Conservation (phyloP, 192 early-diverging fungal species). For the Coemansia reversa region DNA sequence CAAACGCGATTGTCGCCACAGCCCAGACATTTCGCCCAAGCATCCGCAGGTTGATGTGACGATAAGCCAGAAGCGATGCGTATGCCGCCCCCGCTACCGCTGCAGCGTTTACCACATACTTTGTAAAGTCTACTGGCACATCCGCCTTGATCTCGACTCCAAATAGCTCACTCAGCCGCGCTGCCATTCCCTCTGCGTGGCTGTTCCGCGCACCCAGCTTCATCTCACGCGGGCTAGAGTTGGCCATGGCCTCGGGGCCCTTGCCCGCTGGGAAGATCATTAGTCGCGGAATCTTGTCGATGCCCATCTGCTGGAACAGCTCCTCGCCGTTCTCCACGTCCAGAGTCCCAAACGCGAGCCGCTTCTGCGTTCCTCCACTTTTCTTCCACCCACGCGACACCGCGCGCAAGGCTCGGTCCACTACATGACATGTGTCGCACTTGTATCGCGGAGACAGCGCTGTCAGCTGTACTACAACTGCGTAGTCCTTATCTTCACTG, state of each 20-base stretch:
- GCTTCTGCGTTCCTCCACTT: slow-evolving; percentile 2
- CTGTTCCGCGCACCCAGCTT: slow-evolving; percentile 19
- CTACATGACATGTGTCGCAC: slow-evolving; percentile 31
- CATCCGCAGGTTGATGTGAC: slow-evolving; percentile 22
- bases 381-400: slow-evolving; percentile 48
- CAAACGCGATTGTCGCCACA: slow-evolving; percentile 38
- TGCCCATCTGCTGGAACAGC: slow-evolving; percentile 45
- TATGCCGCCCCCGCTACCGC: slow-evolving; percentile 11
- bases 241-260: slow-evolving; percentile 27
- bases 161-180: slow-evolving; percentile 40
- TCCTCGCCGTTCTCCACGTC: slow-evolving; percentile 52
- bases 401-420: slow-evolving; percentile 36
- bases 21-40: slow-evolving; percentile 42
- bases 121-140: slow-evolving; percentile 29
- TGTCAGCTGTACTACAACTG: slow-evolving; percentile 52
- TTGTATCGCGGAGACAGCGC: slow-evolving; percentile 49
- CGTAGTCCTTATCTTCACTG: slow-evolving; percentile 37
- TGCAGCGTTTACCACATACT: slow-evolving; percentile 15
- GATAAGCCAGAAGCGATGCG: slow-evolving; percentile 22
- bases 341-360: slow-evolving; percentile 40
- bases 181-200: slow-evolving; percentile 29
- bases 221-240: slow-evolving; percentile 44
- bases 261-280: slow-evolving; percentile 46
- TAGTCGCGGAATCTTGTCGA: slow-evolving; percentile 46
- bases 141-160: slow-evolving; percentile 30